Evolutionary conservation across 1,284 basidiomycete species (phyloP).

Genomic region (Ganoderma boninense): DNA sequence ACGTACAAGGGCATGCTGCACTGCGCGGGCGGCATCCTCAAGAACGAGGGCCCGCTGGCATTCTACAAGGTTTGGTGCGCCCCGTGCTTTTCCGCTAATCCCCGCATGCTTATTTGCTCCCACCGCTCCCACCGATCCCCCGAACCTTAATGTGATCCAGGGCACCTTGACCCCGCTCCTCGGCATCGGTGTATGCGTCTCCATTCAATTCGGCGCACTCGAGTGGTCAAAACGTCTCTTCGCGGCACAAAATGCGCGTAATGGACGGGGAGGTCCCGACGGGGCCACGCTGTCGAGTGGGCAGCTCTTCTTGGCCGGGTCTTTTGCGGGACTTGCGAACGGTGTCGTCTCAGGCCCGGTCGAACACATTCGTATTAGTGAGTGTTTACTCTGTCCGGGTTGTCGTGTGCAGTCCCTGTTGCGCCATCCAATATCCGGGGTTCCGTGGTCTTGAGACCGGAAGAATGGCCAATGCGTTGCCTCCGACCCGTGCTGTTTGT

Average conservation of each 20-base stretch:
- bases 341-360: constrained; percentile 94
- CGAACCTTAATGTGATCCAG: constrained; percentile 47
- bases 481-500: neutral
- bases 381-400: constrained; percentile 29
- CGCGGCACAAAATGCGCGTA: constrained; percentile 60
- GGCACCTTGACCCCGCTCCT: constrained; percentile 93
- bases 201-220: constrained; percentile 95
- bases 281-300: constrained; percentile 63
- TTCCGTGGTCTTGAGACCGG: neutral
- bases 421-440: neutral
- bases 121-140: constrained; percentile 1
- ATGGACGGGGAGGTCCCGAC: constrained; percentile 64
- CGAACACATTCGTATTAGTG: constrained; percentile 97
- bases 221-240: constrained; percentile 93
- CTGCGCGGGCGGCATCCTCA: constrained; percentile 88
- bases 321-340: constrained; percentile 90
- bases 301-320: constrained; percentile 84
- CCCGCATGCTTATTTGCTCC: constrained; percentile 7
- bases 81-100: constrained; percentile 7
- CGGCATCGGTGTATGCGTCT: constrained; percentile 95
- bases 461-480: neutral
- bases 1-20: constrained; percentile 90
- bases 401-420: neutral
- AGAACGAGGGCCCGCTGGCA: constrained; percentile 91
- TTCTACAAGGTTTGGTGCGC: constrained; percentile 87